Percentiles rank a stretch among this genome's conserved stretches.
Conservation (phyloP, 2,329 filamentous ascomycete genomes). For the Fusarium mundagurra region DNA sequence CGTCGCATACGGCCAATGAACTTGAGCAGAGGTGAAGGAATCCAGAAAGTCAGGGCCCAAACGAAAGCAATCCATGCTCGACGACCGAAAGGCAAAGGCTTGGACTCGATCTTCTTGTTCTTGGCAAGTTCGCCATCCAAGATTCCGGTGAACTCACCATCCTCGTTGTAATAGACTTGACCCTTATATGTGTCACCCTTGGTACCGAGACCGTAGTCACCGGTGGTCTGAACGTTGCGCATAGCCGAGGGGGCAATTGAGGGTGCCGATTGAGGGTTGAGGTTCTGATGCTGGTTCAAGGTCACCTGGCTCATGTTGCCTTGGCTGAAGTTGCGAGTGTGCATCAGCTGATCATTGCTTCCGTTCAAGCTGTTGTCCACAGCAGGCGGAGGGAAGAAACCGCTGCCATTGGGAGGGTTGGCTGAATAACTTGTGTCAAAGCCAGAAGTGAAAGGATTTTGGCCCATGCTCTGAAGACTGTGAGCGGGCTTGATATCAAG, state of each 20-base stretch:
- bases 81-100: slow-evolving; percentile 69
- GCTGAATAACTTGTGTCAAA: slow-evolving; percentile 80
- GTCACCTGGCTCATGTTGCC: slow-evolving; percentile 66
- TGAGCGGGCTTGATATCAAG: slow-evolving; percentile 83
- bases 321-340: slow-evolving; percentile 65
- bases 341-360: slow-evolving; percentile 77
- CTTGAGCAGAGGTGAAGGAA: slow-evolving; percentile 85
- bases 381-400: slow-evolving; percentile 75
- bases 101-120: slow-evolving; percentile 78
- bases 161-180: slow-evolving; percentile 77
- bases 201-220: slow-evolving; percentile 88
- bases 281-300: slow-evolving; percentile 52
- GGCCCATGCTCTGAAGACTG: slow-evolving; percentile 52
- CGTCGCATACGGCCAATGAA: slow-evolving; percentile 94
- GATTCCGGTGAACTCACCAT: slow-evolving; percentile 73
- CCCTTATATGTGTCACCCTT: slow-evolving; percentile 85
- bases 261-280: slow-evolving; percentile 55
- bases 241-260: slow-evolving; percentile 70
- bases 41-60: slow-evolving; percentile 92
- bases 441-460: slow-evolving; percentile 54
- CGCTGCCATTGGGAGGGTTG: slow-evolving; percentile 70
- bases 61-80: slow-evolving; percentile 83
- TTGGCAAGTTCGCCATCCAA: slow-evolving; percentile 83
- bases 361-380: slow-evolving; percentile 70
- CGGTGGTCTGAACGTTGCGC: slow-evolving; percentile 65